Evolutionary conservation across 192 early-diverging fungal genomes (phyloP).

Genomic region (Jimgerdemannia flammicorona): DNA sequence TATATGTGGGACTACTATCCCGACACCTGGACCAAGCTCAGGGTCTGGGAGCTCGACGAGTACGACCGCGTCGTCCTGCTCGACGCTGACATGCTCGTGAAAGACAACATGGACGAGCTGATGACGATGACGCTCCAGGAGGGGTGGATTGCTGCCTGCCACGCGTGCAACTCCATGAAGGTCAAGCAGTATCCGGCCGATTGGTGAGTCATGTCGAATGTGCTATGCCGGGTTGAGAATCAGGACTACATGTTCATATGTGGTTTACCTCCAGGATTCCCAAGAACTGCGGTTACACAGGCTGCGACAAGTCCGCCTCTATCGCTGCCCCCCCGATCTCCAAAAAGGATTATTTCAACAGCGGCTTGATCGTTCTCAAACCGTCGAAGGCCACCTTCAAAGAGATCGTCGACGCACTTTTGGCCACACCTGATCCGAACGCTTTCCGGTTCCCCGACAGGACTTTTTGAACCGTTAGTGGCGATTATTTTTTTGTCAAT

Average conservation of each 20-base stretch:
- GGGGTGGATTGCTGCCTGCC: slow-evolving; percentile 34
- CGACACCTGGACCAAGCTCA: slow-evolving; percentile 60
- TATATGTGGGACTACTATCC: slow-evolving; percentile 22
- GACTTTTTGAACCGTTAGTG: slow-evolving; percentile 36
- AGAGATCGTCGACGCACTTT: slow-evolving; percentile 21
- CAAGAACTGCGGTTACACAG: slow-evolving; percentile 34
- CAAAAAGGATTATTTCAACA: slow-evolving; percentile 41
- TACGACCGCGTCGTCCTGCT: slow-evolving; percentile 58
- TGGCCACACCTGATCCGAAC: slow-evolving; percentile 8
- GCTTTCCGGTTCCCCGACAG: slow-evolving; percentile 41
- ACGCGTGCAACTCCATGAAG: slow-evolving; percentile 43
- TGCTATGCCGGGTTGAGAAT: slow-evolving; percentile 8
- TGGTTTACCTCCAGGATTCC: slow-evolving; percentile 21
- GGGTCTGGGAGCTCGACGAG: slow-evolving; percentile 55
- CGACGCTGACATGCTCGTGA: slow-evolving; percentile 68
- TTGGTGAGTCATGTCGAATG: slow-evolving; percentile 19
- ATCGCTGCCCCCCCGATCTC: slow-evolving; percentile 2
- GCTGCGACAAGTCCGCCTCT: slow-evolving; percentile 8
- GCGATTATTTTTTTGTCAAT: background rate
- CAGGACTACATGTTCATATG: slow-evolving; percentile 6
- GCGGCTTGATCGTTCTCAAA: slow-evolving; percentile 39
- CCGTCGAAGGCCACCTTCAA: slow-evolving; percentile 25
- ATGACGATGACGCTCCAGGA: slow-evolving; percentile 40
- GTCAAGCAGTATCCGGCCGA: slow-evolving; percentile 31
- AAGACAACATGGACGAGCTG: slow-evolving; percentile 61